Evolutionary conservation across 2,329 filamentous ascomycete species (phyloP), one percentile per base, ranked within the genome.

Genomic region (Clathrospora elynae): DNA sequence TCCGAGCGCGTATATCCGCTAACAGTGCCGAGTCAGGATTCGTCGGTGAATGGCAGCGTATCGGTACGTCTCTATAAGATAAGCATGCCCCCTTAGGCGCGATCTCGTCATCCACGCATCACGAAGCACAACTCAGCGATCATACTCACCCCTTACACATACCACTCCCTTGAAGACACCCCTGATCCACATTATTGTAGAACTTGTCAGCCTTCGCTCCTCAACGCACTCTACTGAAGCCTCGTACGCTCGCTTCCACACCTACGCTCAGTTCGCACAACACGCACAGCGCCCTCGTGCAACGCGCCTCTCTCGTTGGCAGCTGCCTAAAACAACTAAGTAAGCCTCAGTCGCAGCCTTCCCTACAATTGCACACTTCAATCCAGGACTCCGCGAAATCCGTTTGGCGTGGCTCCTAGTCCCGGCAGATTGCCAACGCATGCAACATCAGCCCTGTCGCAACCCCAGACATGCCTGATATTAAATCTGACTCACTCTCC

Each of bases 401-500:
- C 47, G 43, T n/a, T n/a, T n/a, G n/a, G n/a, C n/a, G 53, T 35
- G 42, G 47, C 39, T 42, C 18, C 34, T 35, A 28, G 22, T 35
- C 18, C 40, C 40, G 38, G 37, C 46, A 43, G n/a, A n/a, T n/a
- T 60, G 64, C 66, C 63, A 66, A 48, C 66, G 54, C 62, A 67
- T 51, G 31, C 37, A 24, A 31, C 31, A 52, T 55, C 58, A 62
- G 61, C 61, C 64, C 56, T 64, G 61, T 54, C 36, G 29, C 52
- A 46, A 42, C n/a, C 41, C 26, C 35, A 25, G 25, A 29, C 26
- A 39, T 32, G 29, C 33, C 41, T 50, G 53, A 64, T 62, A 66
- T 63, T 64, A 62, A 63, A 62, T 67, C 66, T 69, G 61, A 69
- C 66, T 67, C 61, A 69, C 54, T 19, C 36, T 31, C 24, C 37